Conservation (phyloP, 768 basidiomycete genomes). For the Tricholoma hemisulphureum region DNA sequence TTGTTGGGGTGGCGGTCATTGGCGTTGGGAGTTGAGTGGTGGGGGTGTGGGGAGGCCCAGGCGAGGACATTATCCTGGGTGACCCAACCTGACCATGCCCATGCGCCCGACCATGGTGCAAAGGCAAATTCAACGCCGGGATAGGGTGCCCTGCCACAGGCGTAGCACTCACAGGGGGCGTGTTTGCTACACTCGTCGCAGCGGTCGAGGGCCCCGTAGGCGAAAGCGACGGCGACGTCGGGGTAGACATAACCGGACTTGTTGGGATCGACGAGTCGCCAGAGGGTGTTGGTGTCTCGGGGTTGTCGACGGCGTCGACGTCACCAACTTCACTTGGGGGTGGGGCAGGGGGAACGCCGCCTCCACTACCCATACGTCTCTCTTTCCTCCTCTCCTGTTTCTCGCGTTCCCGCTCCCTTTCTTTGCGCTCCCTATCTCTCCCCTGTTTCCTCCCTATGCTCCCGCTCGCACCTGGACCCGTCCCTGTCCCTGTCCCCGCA, state of each 20-base stretch:
- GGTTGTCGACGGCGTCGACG: conserved; percentile 5
- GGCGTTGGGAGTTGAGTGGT: neutral
- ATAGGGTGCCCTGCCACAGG: neutral
- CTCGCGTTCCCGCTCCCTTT: conserved; percentile 26
- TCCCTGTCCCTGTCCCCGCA: conserved; percentile 22
- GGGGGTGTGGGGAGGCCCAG: neutral
- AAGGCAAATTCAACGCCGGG: neutral
- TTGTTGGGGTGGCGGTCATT: neutral
- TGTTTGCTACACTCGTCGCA: no score
- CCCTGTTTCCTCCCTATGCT: conserved; percentile 3
- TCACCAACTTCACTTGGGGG: conserved; percentile 18
- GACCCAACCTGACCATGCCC: neutral
- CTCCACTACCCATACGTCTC: conserved; percentile 22
- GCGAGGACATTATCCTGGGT: neutral
- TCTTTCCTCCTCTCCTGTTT: conserved; percentile 24
- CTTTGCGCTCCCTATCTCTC: conserved; percentile 15
- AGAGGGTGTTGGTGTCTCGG: neutral
- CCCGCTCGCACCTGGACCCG: conserved; percentile 17
- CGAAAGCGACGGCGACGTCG: neutral
- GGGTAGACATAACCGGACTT: neutral
- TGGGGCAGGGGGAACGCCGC: conserved; percentile 15
- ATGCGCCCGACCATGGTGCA: no score
- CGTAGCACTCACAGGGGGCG: neutral
- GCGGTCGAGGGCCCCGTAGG: no score
- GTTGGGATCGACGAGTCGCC: neutral